Evolutionary conservation across 2,329 filamentous ascomycete species (phyloP), one percentile per base, ranked within the genome.

Genomic region (Aspergillus luchuensis): DNA sequence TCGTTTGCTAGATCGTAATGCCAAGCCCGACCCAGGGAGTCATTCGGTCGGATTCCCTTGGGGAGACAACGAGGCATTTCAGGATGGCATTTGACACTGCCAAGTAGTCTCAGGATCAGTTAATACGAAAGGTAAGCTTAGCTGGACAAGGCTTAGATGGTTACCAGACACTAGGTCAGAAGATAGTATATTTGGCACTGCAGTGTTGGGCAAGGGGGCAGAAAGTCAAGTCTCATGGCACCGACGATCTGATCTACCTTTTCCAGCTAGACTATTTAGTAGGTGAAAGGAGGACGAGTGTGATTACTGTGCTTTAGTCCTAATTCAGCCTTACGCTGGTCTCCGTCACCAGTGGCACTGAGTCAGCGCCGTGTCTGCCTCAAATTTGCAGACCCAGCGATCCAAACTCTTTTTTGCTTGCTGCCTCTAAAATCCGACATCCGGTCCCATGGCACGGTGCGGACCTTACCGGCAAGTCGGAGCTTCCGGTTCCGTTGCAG

Each of bases 391-490:
- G 38, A 36, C 33, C 33, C 33, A 36, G 33, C 13, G 33, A 5
- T 36, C 33, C 33, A 36, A 28, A 21, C 21, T 47, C 28, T 23
- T 54, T 56, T 33, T 13, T 41, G 25, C 38, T 45, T 53, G 30
- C n/a, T 25, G 28, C 25, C 41, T 53, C 17, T n/a, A 36, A 53
- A 43, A 47, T 45, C 28, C 49, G 38, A 53, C 25, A 39, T 43
- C 25, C 43, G 36, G 21, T 36, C 17, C 56, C 56, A 58, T 50
- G 49, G 41, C 55, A 58, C 51, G 49, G 19, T 55, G 57, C 56
- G 60, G 56, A 60, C 15, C 43, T 23, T 48, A 57, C 41, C 60
- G 62, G 62, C 38, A 49, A 47, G 57, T 63, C 62, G 60, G 62
- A 23, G 39, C 17, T 52, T 58, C 57, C 60, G 60, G 52, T 33